phyloP scores from a whole-genome alignment of 768 basidiomycete genomes.

The Leccinum barrowsii region DNA sequence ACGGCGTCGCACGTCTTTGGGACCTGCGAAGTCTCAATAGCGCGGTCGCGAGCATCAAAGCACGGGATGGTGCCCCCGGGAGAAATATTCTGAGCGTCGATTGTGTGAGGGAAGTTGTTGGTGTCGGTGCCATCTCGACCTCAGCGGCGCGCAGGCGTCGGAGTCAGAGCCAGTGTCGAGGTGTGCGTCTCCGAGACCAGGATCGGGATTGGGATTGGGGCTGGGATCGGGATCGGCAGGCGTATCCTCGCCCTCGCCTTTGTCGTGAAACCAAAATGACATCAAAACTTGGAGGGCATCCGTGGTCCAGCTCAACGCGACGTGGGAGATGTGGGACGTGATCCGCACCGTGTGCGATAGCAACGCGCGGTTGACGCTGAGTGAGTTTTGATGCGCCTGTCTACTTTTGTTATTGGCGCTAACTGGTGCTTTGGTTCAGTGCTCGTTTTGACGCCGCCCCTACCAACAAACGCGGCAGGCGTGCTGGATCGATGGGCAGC shows the following conservation, averaged over 20 bases:
- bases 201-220: background rate
- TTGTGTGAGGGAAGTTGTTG: slow-evolving; percentile 53
- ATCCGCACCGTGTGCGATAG: slow-evolving; percentile 90
- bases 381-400: slow-evolving; percentile 48
- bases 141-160: background rate
- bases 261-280: slow-evolving; percentile 21
- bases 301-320: slow-evolving; percentile 62
- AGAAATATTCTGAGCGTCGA: slow-evolving; percentile 60
- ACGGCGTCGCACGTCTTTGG: slow-evolving; percentile 75
- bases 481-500: slow-evolving; percentile 88
- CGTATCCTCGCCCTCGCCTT: background rate
- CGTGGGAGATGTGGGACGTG: slow-evolving; percentile 99
- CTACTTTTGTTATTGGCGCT: background rate
- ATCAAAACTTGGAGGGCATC: slow-evolving; percentile 35
- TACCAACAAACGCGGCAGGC: slow-evolving; percentile 72
- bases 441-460: slow-evolving; percentile 84
- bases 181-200: slow-evolving; percentile 18
- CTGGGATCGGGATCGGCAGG: too few relatives aligned
- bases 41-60: slow-evolving; percentile 61
- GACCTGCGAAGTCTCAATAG: slow-evolving; percentile 68
- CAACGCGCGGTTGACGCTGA: slow-evolving; percentile 65
- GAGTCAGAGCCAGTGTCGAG: background rate
- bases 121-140: slow-evolving; percentile 42
- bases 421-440: slow-evolving; percentile 48
- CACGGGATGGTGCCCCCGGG: slow-evolving; percentile 42